These are phyloP conservation scores for Nemania bipapillata DNA, from an alignment of 2,329 filamentous ascomycete species.

Conservation along the genomic window DNA sequence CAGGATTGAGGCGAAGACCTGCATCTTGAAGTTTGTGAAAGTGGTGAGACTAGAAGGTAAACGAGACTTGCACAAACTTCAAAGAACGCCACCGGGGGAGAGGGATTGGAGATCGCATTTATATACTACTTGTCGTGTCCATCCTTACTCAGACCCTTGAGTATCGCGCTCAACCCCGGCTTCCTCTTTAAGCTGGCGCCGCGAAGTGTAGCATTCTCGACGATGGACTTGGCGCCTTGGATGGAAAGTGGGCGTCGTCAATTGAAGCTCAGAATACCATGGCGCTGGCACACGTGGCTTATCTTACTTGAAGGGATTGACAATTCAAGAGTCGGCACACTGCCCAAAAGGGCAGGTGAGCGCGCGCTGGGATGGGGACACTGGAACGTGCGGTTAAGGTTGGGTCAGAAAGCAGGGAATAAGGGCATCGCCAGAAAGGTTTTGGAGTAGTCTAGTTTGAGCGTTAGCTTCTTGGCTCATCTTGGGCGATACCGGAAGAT, in stretches of 20 bases:
- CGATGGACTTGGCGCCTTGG: conserved; percentile 10
- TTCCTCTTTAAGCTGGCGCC: conserved; percentile 33
- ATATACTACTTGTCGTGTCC: conserved; percentile 8
- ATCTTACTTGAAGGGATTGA: conserved; percentile 25
- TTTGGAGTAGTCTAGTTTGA: conserved; percentile 6
- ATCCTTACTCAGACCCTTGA: conserved; percentile 7
- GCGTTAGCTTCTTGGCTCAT: conserved; percentile 9
- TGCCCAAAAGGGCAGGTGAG: conserved; percentile 44
- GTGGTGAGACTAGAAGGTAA: background rate
- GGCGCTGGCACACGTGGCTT: conserved; percentile 41
- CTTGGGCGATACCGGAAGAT: conserved; percentile 6
- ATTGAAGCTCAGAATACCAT: conserved; percentile 28
- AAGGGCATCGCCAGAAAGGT: conserved; percentile 9
- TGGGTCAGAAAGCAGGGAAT: conserved; percentile 39
- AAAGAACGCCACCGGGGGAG: background rate
- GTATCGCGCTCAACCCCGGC: conserved; percentile 1
- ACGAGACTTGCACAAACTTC: conserved; percentile 2
- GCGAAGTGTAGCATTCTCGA: conserved; percentile 27
- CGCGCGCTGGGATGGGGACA: conserved; percentile 4
- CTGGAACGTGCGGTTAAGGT: conserved; percentile 46
- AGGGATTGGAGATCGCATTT: conserved; percentile 16
- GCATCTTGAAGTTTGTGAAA: conserved; percentile 33
- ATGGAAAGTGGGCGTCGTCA: conserved; percentile 10
- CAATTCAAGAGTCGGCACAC: conserved; percentile 18
- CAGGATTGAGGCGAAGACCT: conserved; percentile 39